A percentile compares a stretch with the other conserved stretches of the same genome.
phyloP scores from a whole-genome alignment of 306 rosid genomes.

The Gillenia trifoliata region DNA sequence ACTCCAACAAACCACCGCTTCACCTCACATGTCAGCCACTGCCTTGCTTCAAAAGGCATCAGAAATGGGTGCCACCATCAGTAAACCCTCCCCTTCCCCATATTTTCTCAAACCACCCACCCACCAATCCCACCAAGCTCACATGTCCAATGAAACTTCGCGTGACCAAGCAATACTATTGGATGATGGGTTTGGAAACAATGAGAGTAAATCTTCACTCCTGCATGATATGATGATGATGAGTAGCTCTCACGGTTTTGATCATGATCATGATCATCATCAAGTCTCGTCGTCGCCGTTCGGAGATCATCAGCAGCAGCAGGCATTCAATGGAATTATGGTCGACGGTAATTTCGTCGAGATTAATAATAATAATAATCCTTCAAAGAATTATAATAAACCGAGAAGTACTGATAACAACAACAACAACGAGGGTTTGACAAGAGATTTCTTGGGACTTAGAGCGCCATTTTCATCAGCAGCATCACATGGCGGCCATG shows the following conservation, averaged over 20 bases:
- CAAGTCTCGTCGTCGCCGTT: conserved; percentile 16
- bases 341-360: conserved; percentile 7
- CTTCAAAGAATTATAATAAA: background rate
- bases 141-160: conserved; percentile 13
- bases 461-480: conserved; percentile 26
- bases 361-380: background rate
- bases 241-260: background rate
- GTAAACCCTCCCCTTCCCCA: conserved; percentile 15
- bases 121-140: conserved; percentile 10
- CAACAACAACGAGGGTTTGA: conserved; percentile 34
- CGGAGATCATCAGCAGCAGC: conserved; percentile 19
- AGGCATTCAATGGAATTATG: conserved; percentile 27
- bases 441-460: conserved; percentile 71
- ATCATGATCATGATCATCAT: conserved; percentile 5
- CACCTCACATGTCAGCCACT: conserved; percentile 59
- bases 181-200: background rate
- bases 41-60: conserved; percentile 61
- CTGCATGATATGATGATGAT: conserved; percentile 48
- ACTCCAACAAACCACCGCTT: background rate
- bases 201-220: conserved; percentile 13
- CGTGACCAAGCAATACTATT: background rate
- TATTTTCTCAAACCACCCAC: conserved; percentile 19
- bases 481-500: conserved; percentile 11
- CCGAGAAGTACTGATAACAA: background rate
- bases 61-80: conserved; percentile 53